Conservation (phyloP, 371 early-diverging fungal genomes). For the Syncephalastrum monosporum region DNA sequence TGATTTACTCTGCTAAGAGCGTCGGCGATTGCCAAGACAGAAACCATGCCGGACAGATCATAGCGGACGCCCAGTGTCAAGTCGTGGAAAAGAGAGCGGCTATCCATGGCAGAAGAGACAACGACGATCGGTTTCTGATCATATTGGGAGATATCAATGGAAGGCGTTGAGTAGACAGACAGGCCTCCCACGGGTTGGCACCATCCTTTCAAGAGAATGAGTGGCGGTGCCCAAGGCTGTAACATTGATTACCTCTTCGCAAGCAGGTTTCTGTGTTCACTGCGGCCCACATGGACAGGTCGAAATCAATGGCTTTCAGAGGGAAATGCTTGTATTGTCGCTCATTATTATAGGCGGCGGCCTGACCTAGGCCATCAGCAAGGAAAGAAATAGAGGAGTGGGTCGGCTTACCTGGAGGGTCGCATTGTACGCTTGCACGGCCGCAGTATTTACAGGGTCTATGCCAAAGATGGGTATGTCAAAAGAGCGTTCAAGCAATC, state of each 20-base stretch:
- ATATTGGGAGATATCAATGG: slow-evolving; percentile 42
- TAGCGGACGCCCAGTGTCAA: slow-evolving; percentile 53
- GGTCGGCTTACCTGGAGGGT: slow-evolving; percentile 22
- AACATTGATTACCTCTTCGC: slow-evolving; percentile 50
- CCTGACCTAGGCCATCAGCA: slow-evolving; percentile 30
- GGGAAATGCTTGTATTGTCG: slow-evolving; percentile 57
- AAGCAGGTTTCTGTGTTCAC: slow-evolving; percentile 67
- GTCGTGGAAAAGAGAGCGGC: slow-evolving; percentile 69
- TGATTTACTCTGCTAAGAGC: slow-evolving; percentile 63
- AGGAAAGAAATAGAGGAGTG: not conserved
- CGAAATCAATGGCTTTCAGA: slow-evolving; percentile 66
- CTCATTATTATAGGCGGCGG: slow-evolving; percentile 47
- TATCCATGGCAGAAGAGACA: slow-evolving; percentile 66
- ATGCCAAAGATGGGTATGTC: slow-evolving; percentile 72
- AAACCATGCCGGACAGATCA: slow-evolving; percentile 60
- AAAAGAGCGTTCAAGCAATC: slow-evolving; percentile 49
- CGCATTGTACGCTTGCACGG: slow-evolving; percentile 36
- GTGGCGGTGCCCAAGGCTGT: not conserved
- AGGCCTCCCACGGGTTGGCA: slow-evolving; percentile 74
- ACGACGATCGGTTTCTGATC: slow-evolving; percentile 69
- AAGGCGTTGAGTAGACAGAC: slow-evolving; percentile 72
- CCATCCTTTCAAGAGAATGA: slow-evolving; percentile 37
- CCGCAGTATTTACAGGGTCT: slow-evolving; percentile 41
- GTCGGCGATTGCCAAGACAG: slow-evolving; percentile 69
- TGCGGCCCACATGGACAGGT: slow-evolving; percentile 75